A percentile compares a stretch with the other conserved stretches of the same genome.
These are phyloP conservation scores for Leishmania arabica DNA, from an alignment of 208 protist genomes.

Conservation along the genomic window DNA sequence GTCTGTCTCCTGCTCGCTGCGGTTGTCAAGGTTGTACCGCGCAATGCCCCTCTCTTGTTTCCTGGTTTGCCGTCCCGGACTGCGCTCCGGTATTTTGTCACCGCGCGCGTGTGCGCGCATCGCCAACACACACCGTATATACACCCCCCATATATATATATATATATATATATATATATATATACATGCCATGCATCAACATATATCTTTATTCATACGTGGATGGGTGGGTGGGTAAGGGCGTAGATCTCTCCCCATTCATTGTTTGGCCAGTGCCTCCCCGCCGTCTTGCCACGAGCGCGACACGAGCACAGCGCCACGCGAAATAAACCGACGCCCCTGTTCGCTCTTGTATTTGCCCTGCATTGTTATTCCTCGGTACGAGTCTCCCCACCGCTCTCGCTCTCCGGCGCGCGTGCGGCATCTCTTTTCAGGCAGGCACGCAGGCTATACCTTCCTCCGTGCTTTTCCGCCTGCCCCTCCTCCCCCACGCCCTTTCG, in stretches of 20 bases:
- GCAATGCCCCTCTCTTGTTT: too few relatives aligned
- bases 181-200: neutral
- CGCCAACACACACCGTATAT: too few relatives aligned
- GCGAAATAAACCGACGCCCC: neutral
- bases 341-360: neutral
- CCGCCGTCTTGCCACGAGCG: neutral
- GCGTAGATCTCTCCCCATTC: neutral
- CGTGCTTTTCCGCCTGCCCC: neutral
- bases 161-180: neutral
- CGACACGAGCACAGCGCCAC: neutral
- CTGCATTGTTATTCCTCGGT: neutral
- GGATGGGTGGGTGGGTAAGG: neutral
- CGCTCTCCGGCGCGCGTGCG: neutral
- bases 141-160: neutral
- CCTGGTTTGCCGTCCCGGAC: too few relatives aligned
- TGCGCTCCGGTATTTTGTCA: neutral
- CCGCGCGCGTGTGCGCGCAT: neutral
- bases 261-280: neutral
- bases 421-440: neutral
- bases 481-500: neutral
- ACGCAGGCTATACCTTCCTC: neutral
- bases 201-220: too few relatives aligned
- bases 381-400: neutral
- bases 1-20: too few relatives aligned
- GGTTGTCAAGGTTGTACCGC: too few relatives aligned